These are phyloP conservation scores for Crithidia acanthocephali DNA, from an alignment of 208 protist genomes.

Conservation along the genomic window DNA sequence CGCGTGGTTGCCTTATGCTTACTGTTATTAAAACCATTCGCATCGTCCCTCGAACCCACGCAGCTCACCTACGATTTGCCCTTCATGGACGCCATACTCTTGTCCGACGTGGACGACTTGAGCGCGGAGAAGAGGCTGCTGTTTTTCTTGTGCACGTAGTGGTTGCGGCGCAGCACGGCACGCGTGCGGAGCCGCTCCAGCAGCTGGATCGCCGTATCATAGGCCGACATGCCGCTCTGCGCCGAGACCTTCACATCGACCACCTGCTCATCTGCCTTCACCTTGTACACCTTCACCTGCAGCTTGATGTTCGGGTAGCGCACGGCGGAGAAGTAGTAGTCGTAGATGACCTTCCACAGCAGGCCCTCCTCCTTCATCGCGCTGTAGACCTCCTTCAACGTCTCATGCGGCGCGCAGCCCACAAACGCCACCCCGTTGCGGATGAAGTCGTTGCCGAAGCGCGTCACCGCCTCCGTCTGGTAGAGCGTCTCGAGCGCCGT, in stretches of 20 bases:
- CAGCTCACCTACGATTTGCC: slow-evolving; percentile 2
- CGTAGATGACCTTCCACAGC: slow-evolving; percentile 74
- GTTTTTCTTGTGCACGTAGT: slow-evolving; percentile 13
- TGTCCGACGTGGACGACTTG: background rate
- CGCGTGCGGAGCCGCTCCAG: slow-evolving; percentile 70
- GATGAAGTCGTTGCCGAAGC: slow-evolving; percentile 85
- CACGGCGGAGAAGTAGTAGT: slow-evolving; percentile 78
- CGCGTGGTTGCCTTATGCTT: background rate
- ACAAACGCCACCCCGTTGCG: slow-evolving; percentile 82
- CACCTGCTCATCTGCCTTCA: slow-evolving; percentile 57
- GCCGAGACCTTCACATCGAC: slow-evolving; percentile 79
- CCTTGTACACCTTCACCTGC: slow-evolving; percentile 84
- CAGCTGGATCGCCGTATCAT: slow-evolving; percentile 53
- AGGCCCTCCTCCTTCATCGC: slow-evolving; percentile 77
- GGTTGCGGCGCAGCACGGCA: slow-evolving; percentile 37
- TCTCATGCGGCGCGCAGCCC: slow-evolving; percentile 32
- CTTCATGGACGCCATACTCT: background rate
- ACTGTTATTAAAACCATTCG: too few relatives aligned
- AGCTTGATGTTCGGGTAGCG: slow-evolving; percentile 78
- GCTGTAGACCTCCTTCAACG: slow-evolving; percentile 60
- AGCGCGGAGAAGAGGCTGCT: slow-evolving; percentile 12
- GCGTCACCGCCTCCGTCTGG: slow-evolving; percentile 51
- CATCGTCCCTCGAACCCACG: too few relatives aligned
- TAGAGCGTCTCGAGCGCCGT: slow-evolving; percentile 57
- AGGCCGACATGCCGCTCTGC: slow-evolving; percentile 75